A percentile compares a stretch with the other conserved stretches of the same genome.
These are phyloP conservation scores for Lagenidium giganteum DNA, from an alignment of 352 stramenopile species.

Conservation along the genomic window DNA sequence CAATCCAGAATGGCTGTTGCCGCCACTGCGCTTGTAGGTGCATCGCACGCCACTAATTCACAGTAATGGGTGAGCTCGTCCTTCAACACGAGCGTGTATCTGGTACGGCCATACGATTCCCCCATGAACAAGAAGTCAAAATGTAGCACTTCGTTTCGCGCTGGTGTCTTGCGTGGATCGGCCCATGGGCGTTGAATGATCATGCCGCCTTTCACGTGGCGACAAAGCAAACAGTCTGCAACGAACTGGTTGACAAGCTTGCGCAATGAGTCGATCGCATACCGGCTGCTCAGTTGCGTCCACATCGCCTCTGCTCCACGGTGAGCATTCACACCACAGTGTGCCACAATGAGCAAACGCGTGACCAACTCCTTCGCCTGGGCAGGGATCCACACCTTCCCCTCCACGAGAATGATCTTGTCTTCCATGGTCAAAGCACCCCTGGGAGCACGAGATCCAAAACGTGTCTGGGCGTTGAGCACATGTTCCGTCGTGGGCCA, in stretches of 20 bases:
- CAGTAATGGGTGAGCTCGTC: conserved; percentile 9
- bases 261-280: background rate
- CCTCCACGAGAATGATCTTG: conserved; percentile 1
- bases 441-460: background rate
- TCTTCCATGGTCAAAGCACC: background rate
- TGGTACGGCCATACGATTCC: conserved; percentile 1
- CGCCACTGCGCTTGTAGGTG: conserved; percentile 1
- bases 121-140: conserved; percentile 10
- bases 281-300: background rate
- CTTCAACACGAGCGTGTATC: conserved; percentile 8
- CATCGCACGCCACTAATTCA: conserved; percentile 5
- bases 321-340: too few species aligned
- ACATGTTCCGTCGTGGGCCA: conserved; percentile 2
- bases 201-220: conserved; percentile 7
- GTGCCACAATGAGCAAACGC: conserved; percentile 1
- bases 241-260: conserved; percentile 1
- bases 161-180: background rate
- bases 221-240: conserved; percentile 2
- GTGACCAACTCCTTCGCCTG: conserved; percentile 4
- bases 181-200: conserved; percentile 2
- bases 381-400: conserved; percentile 5
- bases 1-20: conserved; percentile 4
- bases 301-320: conserved; percentile 2
- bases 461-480: background rate
- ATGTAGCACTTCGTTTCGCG: conserved; percentile 7